A percentile compares a stretch with the other conserved stretches of the same genome.
phyloP scores from a whole-genome alignment of 108 stramenopile genomes.

The Aureococcus anophagefferens region DNA sequence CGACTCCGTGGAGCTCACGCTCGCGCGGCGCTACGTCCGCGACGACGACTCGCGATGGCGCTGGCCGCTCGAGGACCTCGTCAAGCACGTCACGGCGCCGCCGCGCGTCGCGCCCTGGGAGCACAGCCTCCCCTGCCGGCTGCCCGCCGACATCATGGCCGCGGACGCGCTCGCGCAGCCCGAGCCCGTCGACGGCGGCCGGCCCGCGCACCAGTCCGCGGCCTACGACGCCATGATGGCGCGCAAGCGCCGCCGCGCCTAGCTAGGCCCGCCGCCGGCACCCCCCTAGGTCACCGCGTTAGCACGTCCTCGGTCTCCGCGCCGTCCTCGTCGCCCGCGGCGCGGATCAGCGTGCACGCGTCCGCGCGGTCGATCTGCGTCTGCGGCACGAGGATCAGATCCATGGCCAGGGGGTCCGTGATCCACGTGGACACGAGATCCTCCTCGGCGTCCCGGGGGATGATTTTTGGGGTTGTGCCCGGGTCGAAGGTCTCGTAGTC shows the following conservation, averaged over 20 bases:
- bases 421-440: not conserved
- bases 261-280: no score
- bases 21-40: not conserved
- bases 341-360: not conserved
- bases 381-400: not conserved
- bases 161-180: not conserved
- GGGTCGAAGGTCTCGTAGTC: not conserved
- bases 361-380: not conserved
- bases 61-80: not conserved
- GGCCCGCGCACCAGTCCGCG: not conserved
- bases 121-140: not conserved
- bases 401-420: not conserved
- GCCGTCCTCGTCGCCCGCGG: not conserved
- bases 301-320: no score
- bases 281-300: no score
- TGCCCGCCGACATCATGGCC: not conserved
- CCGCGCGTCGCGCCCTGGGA: not conserved
- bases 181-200: not conserved
- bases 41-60: not conserved
- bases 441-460: not conserved
- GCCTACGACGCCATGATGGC: not conserved
- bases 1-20: not conserved
- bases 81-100: not conserved
- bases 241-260: not conserved
- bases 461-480: not conserved